Conservation (phyloP, 2,329 filamentous ascomycete species). For the Sclerotinia spermophila region DNA sequence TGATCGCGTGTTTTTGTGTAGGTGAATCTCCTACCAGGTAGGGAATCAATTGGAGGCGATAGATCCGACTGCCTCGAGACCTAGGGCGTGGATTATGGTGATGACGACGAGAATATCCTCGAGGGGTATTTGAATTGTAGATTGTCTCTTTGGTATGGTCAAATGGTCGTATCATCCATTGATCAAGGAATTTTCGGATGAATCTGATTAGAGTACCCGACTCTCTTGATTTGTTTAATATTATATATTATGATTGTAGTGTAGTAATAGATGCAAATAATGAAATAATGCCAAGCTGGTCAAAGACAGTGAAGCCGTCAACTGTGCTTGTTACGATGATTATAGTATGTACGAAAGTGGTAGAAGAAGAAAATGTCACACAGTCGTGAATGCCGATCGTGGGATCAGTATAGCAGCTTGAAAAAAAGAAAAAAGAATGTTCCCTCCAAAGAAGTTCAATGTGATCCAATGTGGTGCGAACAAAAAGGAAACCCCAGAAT, state of each 20-base stretch:
- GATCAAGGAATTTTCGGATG: background rate
- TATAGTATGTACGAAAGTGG: constrained; percentile 3
- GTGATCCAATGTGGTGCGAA: constrained; percentile 3
- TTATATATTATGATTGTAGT: constrained; percentile 31
- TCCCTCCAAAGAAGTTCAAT: background rate
- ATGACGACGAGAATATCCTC: background rate
- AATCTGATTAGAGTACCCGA: constrained; percentile 27
- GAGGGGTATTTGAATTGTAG: background rate
- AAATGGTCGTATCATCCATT: background rate
- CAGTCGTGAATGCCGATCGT: constrained; percentile 7
- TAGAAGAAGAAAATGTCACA: background rate
- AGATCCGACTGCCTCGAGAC: background rate
- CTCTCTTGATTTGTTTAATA: constrained; percentile 23
- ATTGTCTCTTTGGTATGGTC: background rate
- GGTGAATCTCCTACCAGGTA: background rate
- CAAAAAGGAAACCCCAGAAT: background rate
- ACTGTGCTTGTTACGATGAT: constrained; percentile 27
- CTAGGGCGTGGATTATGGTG: background rate
- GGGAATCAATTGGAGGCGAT: background rate
- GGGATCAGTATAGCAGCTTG: background rate
- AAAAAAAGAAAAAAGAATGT: background rate
- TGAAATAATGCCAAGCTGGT: constrained; percentile 25
- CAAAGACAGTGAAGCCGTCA: constrained; percentile 36
- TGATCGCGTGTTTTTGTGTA: background rate
- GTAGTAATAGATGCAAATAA: constrained; percentile 19